Evolutionary conservation across 2,329 filamentous ascomycete genomes (phyloP).

Genomic region (Orbilia ellipsospora): DNA sequence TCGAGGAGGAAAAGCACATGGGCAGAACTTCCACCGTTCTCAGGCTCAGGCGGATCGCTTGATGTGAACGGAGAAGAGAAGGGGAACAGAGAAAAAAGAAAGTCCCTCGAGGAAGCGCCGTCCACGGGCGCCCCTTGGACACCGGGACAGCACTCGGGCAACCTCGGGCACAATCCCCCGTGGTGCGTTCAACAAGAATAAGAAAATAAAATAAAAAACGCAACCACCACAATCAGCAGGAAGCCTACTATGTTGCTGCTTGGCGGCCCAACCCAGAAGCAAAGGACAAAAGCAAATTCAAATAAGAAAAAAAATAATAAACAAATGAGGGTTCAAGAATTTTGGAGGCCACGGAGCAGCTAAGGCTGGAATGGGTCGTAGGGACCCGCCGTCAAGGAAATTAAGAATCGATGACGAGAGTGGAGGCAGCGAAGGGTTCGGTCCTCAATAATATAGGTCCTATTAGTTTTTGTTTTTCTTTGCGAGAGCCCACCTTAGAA

Average conservation of each 20-base stretch:
- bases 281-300: slow-evolving; percentile 2
- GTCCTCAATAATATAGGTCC: no score
- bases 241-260: slow-evolving; percentile 22
- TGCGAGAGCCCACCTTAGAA: background rate
- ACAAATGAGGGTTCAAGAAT: slow-evolving; percentile 12
- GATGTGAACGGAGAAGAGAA: slow-evolving; percentile 24
- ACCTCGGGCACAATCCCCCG: background rate
- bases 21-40: background rate
- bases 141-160: background rate
- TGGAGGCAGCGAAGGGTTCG: slow-evolving; percentile 20
- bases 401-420: slow-evolving; percentile 52
- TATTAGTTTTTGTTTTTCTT: slow-evolving; percentile 8
- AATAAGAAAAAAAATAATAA: slow-evolving; percentile 22
- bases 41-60: slow-evolving; percentile 9
- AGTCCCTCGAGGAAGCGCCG: slow-evolving; percentile 10
- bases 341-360: slow-evolving; percentile 38
- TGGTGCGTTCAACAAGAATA: background rate
- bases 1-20: slow-evolving; percentile 40
- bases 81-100: slow-evolving; percentile 26
- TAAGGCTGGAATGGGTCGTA: slow-evolving; percentile 46
- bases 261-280: slow-evolving; percentile 30
- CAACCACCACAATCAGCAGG: slow-evolving; percentile 3
- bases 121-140: slow-evolving; percentile 10
- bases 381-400: slow-evolving; percentile 40
- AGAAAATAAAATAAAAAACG: slow-evolving; percentile 21